These are phyloP conservation scores for Debaryomyces castellii DNA, from an alignment of 805 yeast genomes.

Conservation along the genomic window DNA sequence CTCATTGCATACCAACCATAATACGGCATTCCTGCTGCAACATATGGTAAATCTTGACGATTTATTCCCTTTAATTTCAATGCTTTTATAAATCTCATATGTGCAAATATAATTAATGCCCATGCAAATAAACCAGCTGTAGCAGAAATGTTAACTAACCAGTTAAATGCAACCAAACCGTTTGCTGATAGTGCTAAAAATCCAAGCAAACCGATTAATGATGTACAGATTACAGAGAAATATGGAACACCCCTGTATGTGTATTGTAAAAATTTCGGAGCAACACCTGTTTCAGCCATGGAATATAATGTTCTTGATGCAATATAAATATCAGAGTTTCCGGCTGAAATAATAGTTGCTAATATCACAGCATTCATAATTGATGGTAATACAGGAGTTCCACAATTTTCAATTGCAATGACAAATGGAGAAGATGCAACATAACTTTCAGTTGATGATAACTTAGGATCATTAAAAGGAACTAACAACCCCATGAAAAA, in stretches of 20 bases:
- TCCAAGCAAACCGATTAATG: constrained; percentile 47
- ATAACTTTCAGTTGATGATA: constrained; percentile 46
- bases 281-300: constrained; percentile 17
- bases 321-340: constrained; percentile 74
- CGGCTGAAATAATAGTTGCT: constrained; percentile 71
- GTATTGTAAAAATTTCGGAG: constrained; percentile 15
- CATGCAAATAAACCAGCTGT: constrained; percentile 42
- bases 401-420: constrained; percentile 62
- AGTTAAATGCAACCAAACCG: constrained; percentile 27
- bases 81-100: constrained; percentile 40
- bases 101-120: constrained; percentile 39
- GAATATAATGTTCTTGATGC: constrained; percentile 60
- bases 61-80: constrained; percentile 11
- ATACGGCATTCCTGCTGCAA: not conserved
- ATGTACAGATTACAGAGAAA: constrained; percentile 66
- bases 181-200: constrained; percentile 46
- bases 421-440: constrained; percentile 60
- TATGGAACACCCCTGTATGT: constrained; percentile 28
- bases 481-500: constrained; percentile 38
- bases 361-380: constrained; percentile 73
- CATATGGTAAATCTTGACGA: not conserved
- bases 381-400: constrained; percentile 65
- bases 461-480: constrained; percentile 50
- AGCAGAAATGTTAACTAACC: constrained; percentile 43
- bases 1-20: not conserved